These are phyloP conservation scores for Neurospora sublineolata DNA, from an alignment of 495 filamentous ascomycete genomes.

Conservation along the genomic window DNA sequence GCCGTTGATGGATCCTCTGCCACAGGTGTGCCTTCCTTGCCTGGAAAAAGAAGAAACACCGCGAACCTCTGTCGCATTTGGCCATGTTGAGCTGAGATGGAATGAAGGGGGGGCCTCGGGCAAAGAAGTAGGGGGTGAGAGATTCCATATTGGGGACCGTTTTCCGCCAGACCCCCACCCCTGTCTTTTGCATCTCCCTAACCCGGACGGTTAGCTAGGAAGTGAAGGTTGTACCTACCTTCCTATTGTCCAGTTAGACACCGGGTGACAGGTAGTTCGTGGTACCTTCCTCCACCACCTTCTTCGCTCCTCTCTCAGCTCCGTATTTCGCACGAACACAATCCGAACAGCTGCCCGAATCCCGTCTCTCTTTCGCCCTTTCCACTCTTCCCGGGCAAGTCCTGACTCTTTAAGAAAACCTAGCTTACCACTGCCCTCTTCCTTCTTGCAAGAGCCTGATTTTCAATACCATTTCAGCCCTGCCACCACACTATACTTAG, in stretches of 20 bases:
- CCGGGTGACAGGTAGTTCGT: too few species aligned
- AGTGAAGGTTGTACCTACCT: background rate
- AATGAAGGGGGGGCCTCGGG: background rate
- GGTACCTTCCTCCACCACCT: background rate
- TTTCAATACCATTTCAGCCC: background rate
- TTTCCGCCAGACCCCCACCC: background rate
- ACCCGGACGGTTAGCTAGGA: background rate
- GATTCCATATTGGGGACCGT: background rate
- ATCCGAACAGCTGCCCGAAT: background rate
- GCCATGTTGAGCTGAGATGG: background rate
- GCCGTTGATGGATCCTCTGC: background rate
- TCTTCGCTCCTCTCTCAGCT: background rate
- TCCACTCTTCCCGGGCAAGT: background rate
- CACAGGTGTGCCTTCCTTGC: background rate
- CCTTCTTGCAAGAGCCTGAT: background rate
- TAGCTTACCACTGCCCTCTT: background rate
- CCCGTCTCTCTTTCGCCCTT: background rate
- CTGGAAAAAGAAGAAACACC: background rate
- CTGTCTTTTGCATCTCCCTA: background rate
- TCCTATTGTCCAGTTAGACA: background rate
- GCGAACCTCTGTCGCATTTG: background rate
- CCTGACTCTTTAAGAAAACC: background rate
- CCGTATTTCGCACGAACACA: background rate
- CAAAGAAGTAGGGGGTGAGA: background rate
- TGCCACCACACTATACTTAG: background rate